Conservation (phyloP, 805 yeast genomes). For the Metschnikowia rubicola region DNA sequence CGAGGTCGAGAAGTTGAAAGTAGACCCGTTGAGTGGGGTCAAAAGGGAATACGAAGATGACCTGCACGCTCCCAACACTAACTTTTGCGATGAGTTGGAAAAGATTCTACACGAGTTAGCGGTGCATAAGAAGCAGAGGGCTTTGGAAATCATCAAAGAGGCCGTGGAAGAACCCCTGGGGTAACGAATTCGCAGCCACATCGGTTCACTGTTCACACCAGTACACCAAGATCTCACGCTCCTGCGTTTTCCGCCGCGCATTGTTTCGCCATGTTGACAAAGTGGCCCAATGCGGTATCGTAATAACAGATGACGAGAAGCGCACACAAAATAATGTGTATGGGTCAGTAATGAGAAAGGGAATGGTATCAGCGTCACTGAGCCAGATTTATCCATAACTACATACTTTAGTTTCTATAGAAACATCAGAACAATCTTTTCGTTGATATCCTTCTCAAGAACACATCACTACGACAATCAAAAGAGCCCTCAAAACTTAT, state of each 20-base stretch:
- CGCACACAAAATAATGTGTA: neutral
- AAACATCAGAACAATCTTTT: too few relatives aligned
- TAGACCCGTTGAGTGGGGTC: neutral
- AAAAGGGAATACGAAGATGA: neutral
- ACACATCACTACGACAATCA: too few relatives aligned
- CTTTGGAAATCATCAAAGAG: neutral
- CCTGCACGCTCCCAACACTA: neutral
- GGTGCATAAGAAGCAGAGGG: neutral
- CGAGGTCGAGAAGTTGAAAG: constrained; percentile 5
- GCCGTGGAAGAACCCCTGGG: neutral
- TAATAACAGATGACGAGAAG: constrained; percentile 3
- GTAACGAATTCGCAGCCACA: neutral
- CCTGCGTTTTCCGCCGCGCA: neutral
- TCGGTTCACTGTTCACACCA: neutral
- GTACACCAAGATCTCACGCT: neutral
- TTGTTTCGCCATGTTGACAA: constrained; percentile 3
- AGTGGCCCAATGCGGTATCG: constrained; percentile 3
- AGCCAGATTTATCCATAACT: neutral
- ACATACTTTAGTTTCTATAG: too few relatives aligned
- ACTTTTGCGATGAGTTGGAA: constrained; percentile 7
- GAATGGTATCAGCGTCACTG: too few relatives aligned
- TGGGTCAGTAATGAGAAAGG: neutral
- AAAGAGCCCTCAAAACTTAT: too few relatives aligned
- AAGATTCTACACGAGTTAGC: constrained; percentile 5
- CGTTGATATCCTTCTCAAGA: too few relatives aligned